Percentiles rank a stretch among this genome's conserved stretches.
These are phyloP conservation scores for Neltuma alba DNA, from an alignment of 306 rosid genomes.

Conservation along the genomic window DNA sequence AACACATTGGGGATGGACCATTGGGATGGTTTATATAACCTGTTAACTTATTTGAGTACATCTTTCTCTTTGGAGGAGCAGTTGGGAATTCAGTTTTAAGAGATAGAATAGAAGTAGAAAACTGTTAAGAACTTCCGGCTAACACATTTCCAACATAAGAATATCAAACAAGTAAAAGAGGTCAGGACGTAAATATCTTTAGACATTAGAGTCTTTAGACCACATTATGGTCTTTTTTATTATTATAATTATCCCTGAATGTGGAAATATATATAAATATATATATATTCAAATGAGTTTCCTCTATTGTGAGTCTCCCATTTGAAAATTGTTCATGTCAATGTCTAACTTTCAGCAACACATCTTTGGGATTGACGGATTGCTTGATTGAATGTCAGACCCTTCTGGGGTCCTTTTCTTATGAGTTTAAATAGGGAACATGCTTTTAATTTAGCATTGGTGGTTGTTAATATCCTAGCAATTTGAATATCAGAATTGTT, in stretches of 20 bases:
- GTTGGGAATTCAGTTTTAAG: not conserved
- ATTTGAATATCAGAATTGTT: slow-evolving; percentile 1
- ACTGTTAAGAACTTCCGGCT: not conserved
- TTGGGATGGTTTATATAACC: too few relatives aligned
- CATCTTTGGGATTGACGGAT: not conserved
- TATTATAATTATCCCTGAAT: not conserved
- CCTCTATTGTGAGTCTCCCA: not conserved
- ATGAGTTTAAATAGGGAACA: not conserved
- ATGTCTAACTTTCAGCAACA: not conserved
- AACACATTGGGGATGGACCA: too few relatives aligned
- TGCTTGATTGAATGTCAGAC: slow-evolving; percentile 17
- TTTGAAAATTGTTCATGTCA: not conserved
- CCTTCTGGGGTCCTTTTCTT: not conserved
- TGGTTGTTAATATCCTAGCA: not conserved
- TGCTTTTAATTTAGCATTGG: slow-evolving; percentile 7
- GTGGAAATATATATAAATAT: too few relatives aligned
- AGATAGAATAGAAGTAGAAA: not conserved
- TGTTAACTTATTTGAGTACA: too few relatives aligned
- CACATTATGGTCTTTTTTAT: too few relatives aligned
- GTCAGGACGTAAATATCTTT: not conserved
- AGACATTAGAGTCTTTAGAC: not conserved
- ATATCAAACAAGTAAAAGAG: not conserved
- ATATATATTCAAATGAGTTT: not conserved
- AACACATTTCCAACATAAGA: not conserved
- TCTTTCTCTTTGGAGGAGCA: not conserved